Base-by-base conservation (phyloP, 768 basidiomycete genomes). In the Suillus ampliporus region DNA sequence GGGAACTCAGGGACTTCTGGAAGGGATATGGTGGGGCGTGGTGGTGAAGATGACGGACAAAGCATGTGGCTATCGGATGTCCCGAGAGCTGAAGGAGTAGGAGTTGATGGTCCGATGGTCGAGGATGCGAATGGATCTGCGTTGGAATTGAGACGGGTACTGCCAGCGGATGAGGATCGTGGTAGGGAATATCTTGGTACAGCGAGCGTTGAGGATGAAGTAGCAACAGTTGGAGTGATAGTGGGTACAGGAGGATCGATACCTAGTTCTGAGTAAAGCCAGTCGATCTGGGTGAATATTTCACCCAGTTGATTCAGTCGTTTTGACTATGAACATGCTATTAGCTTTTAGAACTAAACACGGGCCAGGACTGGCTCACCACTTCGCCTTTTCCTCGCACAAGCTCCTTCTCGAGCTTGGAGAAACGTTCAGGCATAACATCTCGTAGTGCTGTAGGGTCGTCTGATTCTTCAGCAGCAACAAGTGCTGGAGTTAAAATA, bases 371-470 rank as follows among this genome's bases (percentile, higher is more conserved):
- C 1, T 37, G 41, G 81, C 91, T 70, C 68, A 94, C 91, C 59
- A 94, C 83, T 84, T 96, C 94, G n/a, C 85, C 84, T 75, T 94
- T 94, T 13, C 92, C 93, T 58, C 90, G 82, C 11, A 91, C 88
- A 19, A 95, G 83, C 69, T 95, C 93, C 72, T 91, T 90, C 80
- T 95, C 92, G 6, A 96, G 79, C 68, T 81, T 89, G 51, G 86
- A 82, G 70, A 96, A 92, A 14, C 91, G 84, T 66, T 95, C 93
- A 0, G 90, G 89, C 13, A 88, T 89, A 17, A 95, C 91, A 68
- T 95, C 91, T 26, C 84, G 81, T 68, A 85, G 82, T 6, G 83
- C 78, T 47, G 68, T 64, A 4, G 78, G 64, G 62, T 78, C 71
- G 37, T 77, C 74, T 4, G 74, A 58, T 57, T 72, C 71, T 61